Evolutionary conservation across 352 stramenopile genomes (phyloP).

Genomic region (Phytophthora foliorum): DNA sequence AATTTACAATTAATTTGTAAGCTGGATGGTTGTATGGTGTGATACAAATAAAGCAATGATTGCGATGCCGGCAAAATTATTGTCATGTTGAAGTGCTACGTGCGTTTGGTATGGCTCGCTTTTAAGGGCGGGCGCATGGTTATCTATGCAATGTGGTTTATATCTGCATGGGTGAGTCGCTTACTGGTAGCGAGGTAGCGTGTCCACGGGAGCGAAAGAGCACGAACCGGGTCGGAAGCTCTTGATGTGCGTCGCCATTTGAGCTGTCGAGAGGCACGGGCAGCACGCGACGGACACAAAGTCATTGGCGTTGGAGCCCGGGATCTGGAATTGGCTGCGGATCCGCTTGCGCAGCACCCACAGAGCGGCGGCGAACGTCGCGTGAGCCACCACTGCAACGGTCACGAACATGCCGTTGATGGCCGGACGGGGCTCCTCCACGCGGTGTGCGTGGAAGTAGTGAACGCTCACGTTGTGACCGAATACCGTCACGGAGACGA

Average conservation of each 20-base stretch:
- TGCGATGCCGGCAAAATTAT: conserved; percentile 14
- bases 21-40: too few relatives aligned
- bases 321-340: conserved; percentile 62
- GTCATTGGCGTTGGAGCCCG: conserved; percentile 48
- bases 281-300: conserved; percentile 49
- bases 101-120: conserved; percentile 17
- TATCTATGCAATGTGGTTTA: not conserved
- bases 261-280: conserved; percentile 61
- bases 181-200: conserved; percentile 49
- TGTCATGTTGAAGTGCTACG: conserved; percentile 26
- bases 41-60: conserved; percentile 1
- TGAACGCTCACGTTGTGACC: conserved; percentile 19
- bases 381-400: conserved; percentile 27
- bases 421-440: conserved; percentile 27
- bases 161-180: conserved; percentile 9
- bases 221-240: conserved; percentile 64
- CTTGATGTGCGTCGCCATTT: conserved; percentile 72
- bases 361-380: conserved; percentile 33
- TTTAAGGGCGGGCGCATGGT: conserved; percentile 6
- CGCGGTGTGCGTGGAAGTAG: conserved; percentile 41
- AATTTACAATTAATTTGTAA: conserved; percentile 9
- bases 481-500: conserved; percentile 26
- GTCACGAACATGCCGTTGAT: conserved; percentile 32
- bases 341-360: conserved; percentile 51
- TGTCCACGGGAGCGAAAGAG: conserved; percentile 60